Evolutionary conservation across 495 filamentous ascomycete species (phyloP), one percentile per base, ranked within the genome.

Genomic region (Xylaria grammica): DNA sequence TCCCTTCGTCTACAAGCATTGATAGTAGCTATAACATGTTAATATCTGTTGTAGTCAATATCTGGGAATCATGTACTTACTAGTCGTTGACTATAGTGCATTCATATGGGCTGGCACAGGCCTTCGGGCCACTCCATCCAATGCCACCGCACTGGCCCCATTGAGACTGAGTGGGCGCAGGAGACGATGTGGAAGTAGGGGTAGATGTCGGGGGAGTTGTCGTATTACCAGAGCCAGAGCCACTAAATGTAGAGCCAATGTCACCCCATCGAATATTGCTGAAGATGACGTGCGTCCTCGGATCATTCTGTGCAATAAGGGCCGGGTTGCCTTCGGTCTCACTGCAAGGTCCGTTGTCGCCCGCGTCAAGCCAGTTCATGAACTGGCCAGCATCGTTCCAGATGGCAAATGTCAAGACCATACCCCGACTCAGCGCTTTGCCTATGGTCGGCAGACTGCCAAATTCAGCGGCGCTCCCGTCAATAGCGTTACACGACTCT

Each of bases 361-460:
- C 84, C 71, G 87, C 88, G 62, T 77, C 75, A 7, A 92, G 82
- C 89, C 89, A 92, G 65, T 87, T 81, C 89, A 91, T 91, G 71
- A 86, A 78, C 66, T 82, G 77, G 26, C 77, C 68, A 63, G 85
- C 80, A 71, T 91, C 89, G 71, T 90, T 86, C 89, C 89, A 91
- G 61, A 91, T 72, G 66, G 81, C 84, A 72, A 91, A 79, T 61
- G 85, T 86, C n/a, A 90, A 78, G 55, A 87, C 88, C 86, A 89
- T 87, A 13, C 85, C 87, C 17, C 78, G 62, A 3, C 74, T 74
- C 13, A 89, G 63, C 4, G 79, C 83, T 2, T 75, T 69, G 8
- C 86, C 78, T 79, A 90, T 86, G 9, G 67, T 75, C 1, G 67
- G 69, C 68, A 90, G 65, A 15, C 86, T 86, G 48, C 88, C 88